Base-by-base conservation (phyloP, 306 rosid species). In the Quercus ilex region DNA sequence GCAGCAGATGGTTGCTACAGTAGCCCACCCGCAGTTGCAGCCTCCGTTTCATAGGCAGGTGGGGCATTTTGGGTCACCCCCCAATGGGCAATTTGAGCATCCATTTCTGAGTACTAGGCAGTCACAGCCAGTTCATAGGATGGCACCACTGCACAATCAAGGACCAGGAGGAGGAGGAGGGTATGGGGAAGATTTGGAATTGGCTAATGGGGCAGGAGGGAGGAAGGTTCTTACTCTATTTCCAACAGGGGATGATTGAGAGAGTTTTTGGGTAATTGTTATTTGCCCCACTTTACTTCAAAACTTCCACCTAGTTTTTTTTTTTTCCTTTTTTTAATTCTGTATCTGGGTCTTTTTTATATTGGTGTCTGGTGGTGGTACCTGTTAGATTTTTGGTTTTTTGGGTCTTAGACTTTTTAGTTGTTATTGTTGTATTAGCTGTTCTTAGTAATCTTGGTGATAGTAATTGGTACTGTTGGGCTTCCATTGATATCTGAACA, bases 221-320 rank as follows among this genome's bases (percentile, higher is more conserved):
- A 89, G 97, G 84, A 89, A 89, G 90, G 96, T 90, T 77, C 98
- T 95, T 74, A 92, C 99, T 76, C 81, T 95, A 55, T 95, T 92
- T 81, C 97, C 99, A 58, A 90, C 94, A 3, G 99, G 95, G 76
- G 94, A 95, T 76, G 98, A 95, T 81, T 95, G 90, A 94, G 26
- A 26, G 26, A 26, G 65, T 84, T 69, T 84, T 69, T 73, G 74
- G 84, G 82, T 74, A 78, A 65, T 81, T 62, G 82, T 81, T 75
- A 38, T 73, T 75, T 4, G 43, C 25, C 52, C 9, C 49, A 49
- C 53, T 49, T 12, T 49, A 49, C 53, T 49, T 49, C 14, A 49
- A 55, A 55, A 80, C 20, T 20, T 60, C 49, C 49, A 3, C 12
- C 41, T 46, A 51, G 65, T 72, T 74, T 46, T 41, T 43, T 13